Evolutionary conservation across 805 yeast species (phyloP).

Genomic region (Ogataea allantospora): DNA sequence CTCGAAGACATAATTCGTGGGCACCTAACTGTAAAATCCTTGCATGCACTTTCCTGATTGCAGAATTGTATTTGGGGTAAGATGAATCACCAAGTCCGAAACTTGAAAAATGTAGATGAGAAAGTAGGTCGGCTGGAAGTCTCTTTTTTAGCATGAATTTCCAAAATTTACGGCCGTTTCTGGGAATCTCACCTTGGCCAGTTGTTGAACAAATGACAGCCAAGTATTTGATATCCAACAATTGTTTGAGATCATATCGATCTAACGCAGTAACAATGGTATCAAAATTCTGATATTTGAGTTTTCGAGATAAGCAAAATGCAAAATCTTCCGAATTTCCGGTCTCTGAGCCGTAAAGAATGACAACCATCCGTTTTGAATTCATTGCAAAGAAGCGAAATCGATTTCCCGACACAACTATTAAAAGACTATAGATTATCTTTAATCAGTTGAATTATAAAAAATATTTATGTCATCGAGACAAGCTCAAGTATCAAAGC

Average conservation of each 20-base stretch:
- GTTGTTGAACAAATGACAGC: slow-evolving; percentile 80
- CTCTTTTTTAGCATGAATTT: slow-evolving; percentile 63
- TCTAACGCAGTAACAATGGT: slow-evolving; percentile 55
- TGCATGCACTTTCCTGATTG: slow-evolving; percentile 78
- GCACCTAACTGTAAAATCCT: slow-evolving; percentile 84
- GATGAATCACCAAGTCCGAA: slow-evolving; percentile 95
- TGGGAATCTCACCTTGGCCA: slow-evolving; percentile 93
- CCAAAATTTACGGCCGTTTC: slow-evolving; percentile 75
- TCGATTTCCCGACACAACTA: neutral
- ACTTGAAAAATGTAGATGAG: slow-evolving; percentile 61
- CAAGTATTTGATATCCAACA: slow-evolving; percentile 47
- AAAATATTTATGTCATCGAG: too few species aligned
- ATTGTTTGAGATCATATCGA: slow-evolving; percentile 53
- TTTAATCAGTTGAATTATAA: too few species aligned
- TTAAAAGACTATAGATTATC: neutral
- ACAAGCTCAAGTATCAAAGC: too few species aligned
- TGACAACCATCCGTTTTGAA: slow-evolving; percentile 39
- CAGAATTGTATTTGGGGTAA: slow-evolving; percentile 84
- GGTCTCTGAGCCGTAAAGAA: slow-evolving; percentile 89
- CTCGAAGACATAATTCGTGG: slow-evolving; percentile 61
- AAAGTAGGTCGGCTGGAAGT: slow-evolving; percentile 57
- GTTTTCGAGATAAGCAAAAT: slow-evolving; percentile 50
- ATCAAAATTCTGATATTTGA: slow-evolving; percentile 52
- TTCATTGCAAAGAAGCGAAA: slow-evolving; percentile 22
- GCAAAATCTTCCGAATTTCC: slow-evolving; percentile 91